Evolutionary conservation across 2,329 filamentous ascomycete species (phyloP), one percentile per base, ranked within the genome.

Genomic region (Microdochium paspali): DNA sequence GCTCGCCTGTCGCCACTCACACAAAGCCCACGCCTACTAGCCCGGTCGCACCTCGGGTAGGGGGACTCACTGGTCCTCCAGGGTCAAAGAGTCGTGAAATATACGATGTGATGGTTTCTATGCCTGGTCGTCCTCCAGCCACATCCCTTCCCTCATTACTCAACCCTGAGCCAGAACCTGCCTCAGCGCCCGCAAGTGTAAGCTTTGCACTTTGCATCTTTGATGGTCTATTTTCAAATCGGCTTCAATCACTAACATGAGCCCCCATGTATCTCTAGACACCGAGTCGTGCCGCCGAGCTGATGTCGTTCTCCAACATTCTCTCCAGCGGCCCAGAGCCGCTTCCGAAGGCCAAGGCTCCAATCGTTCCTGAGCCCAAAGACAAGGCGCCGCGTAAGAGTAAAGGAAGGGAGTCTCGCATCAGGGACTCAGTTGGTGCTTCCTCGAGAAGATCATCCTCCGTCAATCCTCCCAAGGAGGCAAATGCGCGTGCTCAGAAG

Each of bases 251-350:
- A 30, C 21, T 45, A 12, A 24, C 28, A 23, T 15, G 7, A 7
- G 26, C 39, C 18, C 21, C 10, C 12, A 13, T 40, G 23, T 15
- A 18, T 24, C 40, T 28, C 12, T 63, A 90, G 79, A 85, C 85
- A 45, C 79, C 85, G 1, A 82, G 80, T 55, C 82, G 90, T 63
- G 76, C 84, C 35, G 84, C 85, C 49, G 87, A 95, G 62, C 86
- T 90, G 46, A 96, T 96, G 90, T 93, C 90, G 4, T 93, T 97
- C 61, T 93, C 89, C 54, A 96, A 90, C 62, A 94, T 97, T 50
- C 82, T 97, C 40, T 91, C 89, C 3, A 90, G 80, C 55, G 77
- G 86, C 47, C 35, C 35, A 4, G 84, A 89, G 48, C 82, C 85
- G 46, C 74, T 79, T 32, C 70, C 74, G 2, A 74, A 74, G 51